Evolutionary conservation across 371 early-diverging fungal species (phyloP).

Genomic region (Apophysomyces elegans): DNA sequence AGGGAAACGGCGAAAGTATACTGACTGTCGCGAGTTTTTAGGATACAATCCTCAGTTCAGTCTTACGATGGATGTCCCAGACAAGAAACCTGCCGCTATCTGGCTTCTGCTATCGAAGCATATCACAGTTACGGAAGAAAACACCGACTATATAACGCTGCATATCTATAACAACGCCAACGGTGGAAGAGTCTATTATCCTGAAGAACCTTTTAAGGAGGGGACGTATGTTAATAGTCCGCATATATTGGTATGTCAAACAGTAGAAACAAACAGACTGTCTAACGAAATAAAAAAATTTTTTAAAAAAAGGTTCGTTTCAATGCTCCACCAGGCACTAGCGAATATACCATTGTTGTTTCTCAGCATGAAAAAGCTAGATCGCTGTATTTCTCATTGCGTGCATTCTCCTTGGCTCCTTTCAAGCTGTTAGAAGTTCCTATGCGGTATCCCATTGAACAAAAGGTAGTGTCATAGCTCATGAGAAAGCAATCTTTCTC

Average conservation of each 20-base stretch:
- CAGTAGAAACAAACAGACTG: not conserved
- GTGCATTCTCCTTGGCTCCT: slow-evolving; percentile 71
- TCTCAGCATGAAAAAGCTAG: slow-evolving; percentile 78
- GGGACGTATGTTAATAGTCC: slow-evolving; percentile 88
- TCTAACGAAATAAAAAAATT: slow-evolving; percentile 2
- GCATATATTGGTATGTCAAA: slow-evolving; percentile 68
- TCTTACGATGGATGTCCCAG: slow-evolving; percentile 59
- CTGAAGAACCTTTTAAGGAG: slow-evolving; percentile 68
- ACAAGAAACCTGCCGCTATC: slow-evolving; percentile 62
- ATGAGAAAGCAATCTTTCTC: not conserved
- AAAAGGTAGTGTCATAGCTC: slow-evolving; percentile 45
- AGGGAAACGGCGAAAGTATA: not conserved
- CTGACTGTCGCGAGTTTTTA: not conserved
- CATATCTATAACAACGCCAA: slow-evolving; percentile 77
- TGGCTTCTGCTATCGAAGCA: slow-evolving; percentile 88
- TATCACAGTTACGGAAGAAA: slow-evolving; percentile 78
- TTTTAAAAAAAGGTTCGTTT: slow-evolving; percentile 56
- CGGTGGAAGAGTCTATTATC: slow-evolving; percentile 79
- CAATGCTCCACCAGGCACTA: slow-evolving; percentile 64
- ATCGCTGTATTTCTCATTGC: slow-evolving; percentile 74
- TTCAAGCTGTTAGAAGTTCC: slow-evolving; percentile 71
- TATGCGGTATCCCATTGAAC: slow-evolving; percentile 60
- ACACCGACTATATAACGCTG: slow-evolving; percentile 82
- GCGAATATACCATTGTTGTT: slow-evolving; percentile 76
- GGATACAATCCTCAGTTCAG: slow-evolving; percentile 83